Evolutionary conservation across 768 basidiomycete genomes (phyloP).

Genomic region (Omphalotus guepiniiformis): DNA sequence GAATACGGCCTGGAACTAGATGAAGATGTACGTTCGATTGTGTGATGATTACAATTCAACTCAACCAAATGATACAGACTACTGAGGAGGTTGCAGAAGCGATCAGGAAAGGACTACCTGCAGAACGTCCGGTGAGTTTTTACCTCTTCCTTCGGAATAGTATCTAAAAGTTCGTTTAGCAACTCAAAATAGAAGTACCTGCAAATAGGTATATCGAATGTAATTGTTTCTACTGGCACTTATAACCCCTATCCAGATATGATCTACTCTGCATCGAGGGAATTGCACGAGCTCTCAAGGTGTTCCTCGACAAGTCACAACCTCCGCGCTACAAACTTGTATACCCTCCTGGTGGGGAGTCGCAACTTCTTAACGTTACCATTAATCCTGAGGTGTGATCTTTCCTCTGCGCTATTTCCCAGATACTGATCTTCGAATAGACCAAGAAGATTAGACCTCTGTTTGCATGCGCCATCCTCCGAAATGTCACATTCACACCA

Average conservation of each 20-base stretch:
- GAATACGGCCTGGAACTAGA: conserved; percentile 97
- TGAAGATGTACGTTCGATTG: conserved; percentile 81
- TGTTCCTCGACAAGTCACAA: conserved; percentile 70
- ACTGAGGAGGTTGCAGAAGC: conserved; percentile 82
- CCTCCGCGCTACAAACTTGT: conserved; percentile 71
- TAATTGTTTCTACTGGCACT: too few relatives aligned
- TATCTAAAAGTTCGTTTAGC: conserved; percentile 37
- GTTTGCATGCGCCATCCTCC: conserved; percentile 88
- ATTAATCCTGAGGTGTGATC: conserved; percentile 67
- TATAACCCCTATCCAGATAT: conserved; percentile 54
- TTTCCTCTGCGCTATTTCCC: conserved; percentile 3
- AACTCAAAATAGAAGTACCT: conserved; percentile 98
- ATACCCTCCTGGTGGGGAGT: conserved; percentile 67
- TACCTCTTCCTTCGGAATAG: neutral
- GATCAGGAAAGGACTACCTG: conserved; percentile 78
- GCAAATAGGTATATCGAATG: conserved; percentile 87
- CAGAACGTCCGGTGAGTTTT: conserved; percentile 70
- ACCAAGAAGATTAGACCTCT: conserved; percentile 81
- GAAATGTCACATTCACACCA: conserved; percentile 85
- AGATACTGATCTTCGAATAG: conserved; percentile 31
- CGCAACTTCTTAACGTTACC: conserved; percentile 59
- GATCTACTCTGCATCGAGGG: conserved; percentile 98
- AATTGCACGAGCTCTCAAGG: conserved; percentile 78
- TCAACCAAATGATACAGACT: too few relatives aligned
- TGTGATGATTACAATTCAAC: too few relatives aligned